Conservation (phyloP, 2,329 filamentous ascomycete genomes). For the Colletotrichum nymphaeae region DNA sequence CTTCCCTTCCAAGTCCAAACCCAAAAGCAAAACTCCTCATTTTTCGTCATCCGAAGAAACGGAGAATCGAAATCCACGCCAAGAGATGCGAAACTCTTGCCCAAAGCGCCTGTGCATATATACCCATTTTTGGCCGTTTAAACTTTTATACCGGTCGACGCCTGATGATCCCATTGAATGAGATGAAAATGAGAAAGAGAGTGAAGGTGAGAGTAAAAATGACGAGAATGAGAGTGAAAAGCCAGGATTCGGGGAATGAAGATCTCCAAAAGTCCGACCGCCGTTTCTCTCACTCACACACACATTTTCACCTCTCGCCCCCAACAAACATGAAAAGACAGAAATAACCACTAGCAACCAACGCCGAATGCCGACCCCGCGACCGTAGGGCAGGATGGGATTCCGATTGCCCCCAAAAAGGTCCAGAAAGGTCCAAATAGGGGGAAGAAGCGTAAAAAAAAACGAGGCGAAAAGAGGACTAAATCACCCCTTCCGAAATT, state of each 20-base stretch:
- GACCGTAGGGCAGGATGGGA: not conserved
- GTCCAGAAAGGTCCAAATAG: not conserved
- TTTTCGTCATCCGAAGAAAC: conserved; percentile 17
- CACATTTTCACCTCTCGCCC: not conserved
- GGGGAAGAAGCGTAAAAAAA: not conserved
- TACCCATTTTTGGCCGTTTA: conserved; percentile 13
- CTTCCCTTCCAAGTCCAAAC: not conserved
- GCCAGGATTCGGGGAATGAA: not conserved
- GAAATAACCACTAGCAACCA: not conserved
- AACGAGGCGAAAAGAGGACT: not conserved
- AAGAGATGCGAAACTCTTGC: conserved; percentile 23
- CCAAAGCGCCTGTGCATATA: conserved; percentile 29
- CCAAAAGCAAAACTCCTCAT: not conserved
- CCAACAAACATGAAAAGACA: not conserved
- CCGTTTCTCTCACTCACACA: not conserved
- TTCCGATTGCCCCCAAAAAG: not conserved
- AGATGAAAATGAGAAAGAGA: not conserved
- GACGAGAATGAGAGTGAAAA: not conserved
- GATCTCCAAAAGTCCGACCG: not conserved
- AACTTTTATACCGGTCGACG: conserved; percentile 17
- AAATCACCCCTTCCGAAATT: not conserved
- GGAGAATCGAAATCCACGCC: conserved; percentile 8
- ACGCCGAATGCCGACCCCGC: not conserved
- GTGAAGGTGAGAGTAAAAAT: not conserved
- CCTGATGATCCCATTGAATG: not conserved